These are phyloP conservation scores for Luffa acutangula DNA, from an alignment of 306 rosid species.

Conservation along the genomic window DNA sequence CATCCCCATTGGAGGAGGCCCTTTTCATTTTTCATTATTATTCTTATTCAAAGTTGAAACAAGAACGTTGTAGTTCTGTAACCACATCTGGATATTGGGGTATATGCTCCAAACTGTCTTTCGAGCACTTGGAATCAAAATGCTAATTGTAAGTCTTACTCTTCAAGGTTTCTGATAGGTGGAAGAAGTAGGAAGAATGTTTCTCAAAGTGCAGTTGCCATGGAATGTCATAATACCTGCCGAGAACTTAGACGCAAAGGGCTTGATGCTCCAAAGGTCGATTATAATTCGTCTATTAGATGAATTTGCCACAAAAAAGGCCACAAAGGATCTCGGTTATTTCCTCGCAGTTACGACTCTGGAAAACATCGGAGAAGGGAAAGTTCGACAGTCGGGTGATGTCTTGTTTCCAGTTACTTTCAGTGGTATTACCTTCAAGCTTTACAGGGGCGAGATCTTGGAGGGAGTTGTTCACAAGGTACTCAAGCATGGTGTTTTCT, in stretches of 20 bases:
- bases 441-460: conserved; percentile 60
- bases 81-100: not conserved
- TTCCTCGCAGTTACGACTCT: conserved; percentile 57
- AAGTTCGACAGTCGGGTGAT: conserved; percentile 70
- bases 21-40: not conserved
- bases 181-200: conserved; percentile 25
- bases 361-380: conserved; percentile 72
- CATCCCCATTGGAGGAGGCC: not conserved
- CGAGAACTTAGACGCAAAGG: conserved; percentile 43
- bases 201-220: conserved; percentile 59
- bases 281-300: conserved; percentile 45
- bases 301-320: conserved; percentile 58
- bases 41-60: not conserved
- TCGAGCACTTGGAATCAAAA: not conserved
- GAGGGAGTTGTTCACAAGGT: conserved; percentile 77
- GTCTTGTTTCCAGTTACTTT: conserved; percentile 72
- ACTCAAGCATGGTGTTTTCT: conserved; percentile 75
- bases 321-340: conserved; percentile 68
- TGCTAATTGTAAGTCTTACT: not conserved
- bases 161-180: conserved; percentile 19
- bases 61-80: not conserved
- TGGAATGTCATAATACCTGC: conserved; percentile 77
- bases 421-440: conserved; percentile 63
- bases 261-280: conserved; percentile 60
- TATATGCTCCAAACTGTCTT: not conserved